These are phyloP conservation scores for Saccharomycopsis synnaedendra DNA, from an alignment of 805 yeast genomes.

Conservation along the genomic window DNA sequence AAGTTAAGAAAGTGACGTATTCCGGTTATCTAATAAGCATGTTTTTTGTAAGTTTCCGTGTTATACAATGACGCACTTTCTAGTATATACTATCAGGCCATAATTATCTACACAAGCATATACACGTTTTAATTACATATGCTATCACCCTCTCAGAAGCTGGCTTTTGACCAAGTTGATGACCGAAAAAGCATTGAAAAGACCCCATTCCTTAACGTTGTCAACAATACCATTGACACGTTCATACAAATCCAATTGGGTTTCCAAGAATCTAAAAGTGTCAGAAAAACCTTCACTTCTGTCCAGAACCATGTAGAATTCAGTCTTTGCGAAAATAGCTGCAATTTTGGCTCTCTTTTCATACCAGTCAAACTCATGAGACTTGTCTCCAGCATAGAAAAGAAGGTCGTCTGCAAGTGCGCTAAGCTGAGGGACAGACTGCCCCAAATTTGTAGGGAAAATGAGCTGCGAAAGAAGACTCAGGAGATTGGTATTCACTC, in stretches of 20 bases:
- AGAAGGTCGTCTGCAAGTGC: slow-evolving; percentile 75
- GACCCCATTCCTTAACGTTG: slow-evolving; percentile 63
- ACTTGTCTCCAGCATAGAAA: slow-evolving; percentile 64
- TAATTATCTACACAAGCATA: too few species aligned
- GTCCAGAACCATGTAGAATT: slow-evolving; percentile 74
- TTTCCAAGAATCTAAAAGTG: slow-evolving; percentile 56
- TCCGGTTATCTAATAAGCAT: background rate
- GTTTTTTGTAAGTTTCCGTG: background rate
- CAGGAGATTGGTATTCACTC: slow-evolving; percentile 15
- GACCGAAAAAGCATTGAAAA: slow-evolving; percentile 40
- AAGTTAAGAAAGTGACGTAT: slow-evolving; percentile 27
- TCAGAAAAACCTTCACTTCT: slow-evolving; percentile 38
- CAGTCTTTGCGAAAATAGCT: slow-evolving; percentile 61
- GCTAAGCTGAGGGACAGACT: slow-evolving; percentile 57
- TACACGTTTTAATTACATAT: too few species aligned
- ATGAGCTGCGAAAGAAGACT: slow-evolving; percentile 41
- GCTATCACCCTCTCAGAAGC: slow-evolving; percentile 41
- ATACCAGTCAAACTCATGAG: slow-evolving; percentile 83
- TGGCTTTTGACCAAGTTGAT: slow-evolving; percentile 66
- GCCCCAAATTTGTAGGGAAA: slow-evolving; percentile 45
- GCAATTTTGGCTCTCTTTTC: slow-evolving; percentile 68
- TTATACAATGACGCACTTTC: background rate
- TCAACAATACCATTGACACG: slow-evolving; percentile 49
- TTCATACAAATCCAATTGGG: slow-evolving; percentile 42
- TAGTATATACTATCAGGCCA: background rate